Evolutionary conservation across 73 alveolate genomes (phyloP), one percentile per base, ranked within the genome.

Genomic region (Halteria grandinella): DNA sequence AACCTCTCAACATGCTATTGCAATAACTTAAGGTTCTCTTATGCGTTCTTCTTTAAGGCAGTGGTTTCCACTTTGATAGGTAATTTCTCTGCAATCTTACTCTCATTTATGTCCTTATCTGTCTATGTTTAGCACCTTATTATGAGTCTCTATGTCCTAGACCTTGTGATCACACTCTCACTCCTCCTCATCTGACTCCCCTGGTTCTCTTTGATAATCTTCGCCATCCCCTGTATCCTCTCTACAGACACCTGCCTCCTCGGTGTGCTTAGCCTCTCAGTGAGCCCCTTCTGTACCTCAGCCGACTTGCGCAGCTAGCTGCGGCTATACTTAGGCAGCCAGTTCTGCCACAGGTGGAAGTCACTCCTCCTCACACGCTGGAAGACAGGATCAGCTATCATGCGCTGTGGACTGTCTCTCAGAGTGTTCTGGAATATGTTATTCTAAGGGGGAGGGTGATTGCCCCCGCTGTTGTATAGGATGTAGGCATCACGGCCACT

Each of bases 401-500:
- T 20, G 0, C 69, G 47, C 18, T 66, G 43, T 25, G 43, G 62
- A 47, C 32, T 45, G 1, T 39, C 66, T 66, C 69, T 66, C 10
- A 15, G 45, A 47, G 80, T 44, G 14, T 57, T 57, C 28, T 55
- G 62, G 20, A 25, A 43, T n/a, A n/a, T n/a, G n/a, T n/a, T n/a
- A n/a, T n/a, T n/a, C 20, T 41, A 44, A 23, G 32, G 11, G 24
- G 27, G 18, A 20, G 77, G 73, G 25, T 69, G 79, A 31, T 77
- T 45, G 8, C 94, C 94, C 15, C 94, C 94, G 37, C 90, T 79
- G 57, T 85, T 69, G 45, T 44, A 59, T 32, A 73, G 34, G 7
- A 85, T 75, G 34, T 85, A 85, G 52, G 66, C 25, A 55, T 85
- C 94, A 55, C 94, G 64, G 27, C 94, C 94, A 54, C 87, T 63